Evolutionary conservation across 2,329 filamentous ascomycete genomes (phyloP).

Genomic region (Plenodomus lindquistii): DNA sequence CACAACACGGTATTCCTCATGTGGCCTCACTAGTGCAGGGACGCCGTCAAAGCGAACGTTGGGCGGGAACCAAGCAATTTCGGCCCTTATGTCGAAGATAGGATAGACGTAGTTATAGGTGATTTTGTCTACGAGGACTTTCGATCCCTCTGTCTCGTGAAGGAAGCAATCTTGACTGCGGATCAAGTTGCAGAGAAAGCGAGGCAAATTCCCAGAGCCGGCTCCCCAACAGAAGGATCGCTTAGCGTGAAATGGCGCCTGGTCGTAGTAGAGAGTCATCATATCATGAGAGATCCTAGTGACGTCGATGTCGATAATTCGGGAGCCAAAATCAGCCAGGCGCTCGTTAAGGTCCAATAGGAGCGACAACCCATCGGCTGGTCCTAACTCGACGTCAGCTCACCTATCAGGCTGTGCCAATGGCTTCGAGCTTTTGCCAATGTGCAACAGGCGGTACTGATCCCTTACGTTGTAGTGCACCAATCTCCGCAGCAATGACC

Average conservation of each 20-base stretch:
- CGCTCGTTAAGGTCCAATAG: constrained; percentile 15
- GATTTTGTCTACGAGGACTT: constrained; percentile 18
- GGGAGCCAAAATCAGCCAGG: constrained; percentile 2
- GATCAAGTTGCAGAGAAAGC: constrained; percentile 37
- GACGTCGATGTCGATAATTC: constrained; percentile 17
- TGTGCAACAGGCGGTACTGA: no score
- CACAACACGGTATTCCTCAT: constrained; percentile 26
- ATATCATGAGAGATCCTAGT: constrained; percentile 29
- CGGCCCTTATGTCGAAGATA: constrained; percentile 15
- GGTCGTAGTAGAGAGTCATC: constrained; percentile 26
- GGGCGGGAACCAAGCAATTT: constrained; percentile 28
- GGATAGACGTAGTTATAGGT: constrained; percentile 6
- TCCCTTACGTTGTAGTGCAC: constrained; percentile 1
- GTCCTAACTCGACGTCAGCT: constrained; percentile 8
- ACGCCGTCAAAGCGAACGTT: constrained; percentile 21
- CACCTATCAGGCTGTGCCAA: neutral
- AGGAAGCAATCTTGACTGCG: constrained; percentile 39
- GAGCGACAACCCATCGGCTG: constrained; percentile 8
- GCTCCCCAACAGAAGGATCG: constrained; percentile 27
- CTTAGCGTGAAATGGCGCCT: neutral
- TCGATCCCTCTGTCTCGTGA: constrained; percentile 13
- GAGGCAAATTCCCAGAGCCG: constrained; percentile 25
- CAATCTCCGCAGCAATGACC: constrained; percentile 10
- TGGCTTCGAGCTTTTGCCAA: neutral
- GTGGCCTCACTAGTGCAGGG: constrained; percentile 8